Conservation (phyloP, 352 stramenopile species). For the Pythium diclinum region DNA sequence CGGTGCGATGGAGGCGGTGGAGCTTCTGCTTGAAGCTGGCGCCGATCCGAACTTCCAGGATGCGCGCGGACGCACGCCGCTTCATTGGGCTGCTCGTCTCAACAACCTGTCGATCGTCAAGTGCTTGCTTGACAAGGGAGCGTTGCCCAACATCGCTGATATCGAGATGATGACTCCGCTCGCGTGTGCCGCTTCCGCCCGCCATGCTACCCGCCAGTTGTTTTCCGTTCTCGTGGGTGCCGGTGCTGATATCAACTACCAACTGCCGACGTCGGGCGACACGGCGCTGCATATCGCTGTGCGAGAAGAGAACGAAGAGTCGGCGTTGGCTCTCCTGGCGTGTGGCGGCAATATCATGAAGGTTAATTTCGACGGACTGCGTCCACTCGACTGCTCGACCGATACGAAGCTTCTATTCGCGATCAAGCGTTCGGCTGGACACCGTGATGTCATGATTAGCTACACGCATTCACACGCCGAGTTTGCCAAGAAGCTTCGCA, state of each 20-base stretch:
- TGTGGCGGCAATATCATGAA: constrained; percentile 71
- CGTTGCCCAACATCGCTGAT: constrained; percentile 47
- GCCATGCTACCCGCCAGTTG: constrained; percentile 45
- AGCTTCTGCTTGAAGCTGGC: constrained; percentile 63
- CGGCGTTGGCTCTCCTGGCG: constrained; percentile 65
- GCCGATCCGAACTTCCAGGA: constrained; percentile 81
- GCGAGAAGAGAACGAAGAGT: constrained; percentile 54
- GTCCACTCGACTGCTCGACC: constrained; percentile 75
- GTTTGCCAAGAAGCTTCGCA: constrained; percentile 78
- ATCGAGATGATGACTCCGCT: constrained; percentile 65
- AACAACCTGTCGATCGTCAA: constrained; percentile 56
- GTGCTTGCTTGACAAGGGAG: constrained; percentile 40
- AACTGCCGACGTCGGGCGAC: constrained; percentile 55
- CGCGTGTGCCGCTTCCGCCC: constrained; percentile 53
- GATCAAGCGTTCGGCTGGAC: constrained; percentile 74
- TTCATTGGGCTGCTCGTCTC: constrained; percentile 75
- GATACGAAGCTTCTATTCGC: constrained; percentile 77
- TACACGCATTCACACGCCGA: constrained; percentile 83
- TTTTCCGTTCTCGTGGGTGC: constrained; percentile 47
- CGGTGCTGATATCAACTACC: constrained; percentile 76
- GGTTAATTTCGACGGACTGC: constrained; percentile 64
- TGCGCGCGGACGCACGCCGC: constrained; percentile 51
- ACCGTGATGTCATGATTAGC: constrained; percentile 86
- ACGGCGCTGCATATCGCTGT: constrained; percentile 77
- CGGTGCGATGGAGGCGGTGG: constrained; percentile 48